Evolutionary conservation across 2,329 filamentous ascomycete genomes (phyloP), one percentile per base, ranked within the genome.

Genomic region (Fusarium agapanthi): DNA sequence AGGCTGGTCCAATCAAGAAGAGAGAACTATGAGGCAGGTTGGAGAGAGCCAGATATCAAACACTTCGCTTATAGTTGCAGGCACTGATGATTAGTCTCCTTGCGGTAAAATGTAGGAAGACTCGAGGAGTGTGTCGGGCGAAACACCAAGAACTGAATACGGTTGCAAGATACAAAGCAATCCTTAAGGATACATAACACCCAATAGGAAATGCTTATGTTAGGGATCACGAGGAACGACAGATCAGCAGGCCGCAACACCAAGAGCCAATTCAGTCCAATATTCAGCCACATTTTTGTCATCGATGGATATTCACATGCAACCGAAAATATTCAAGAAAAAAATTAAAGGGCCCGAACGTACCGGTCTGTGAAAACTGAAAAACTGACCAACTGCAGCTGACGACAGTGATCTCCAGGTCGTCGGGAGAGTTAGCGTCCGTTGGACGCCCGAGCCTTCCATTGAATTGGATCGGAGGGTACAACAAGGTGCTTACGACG

Each of bases 231-330:
- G 53, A 51, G 66, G 55, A 58, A 60, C 55, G 50, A 40, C 16
- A 35, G 40, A 45, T 59, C 65, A 65, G 41, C 38, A 57, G 43
- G 41, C 22, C 24, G 24, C 34, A 18, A n/a, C 20, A 54, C 50
- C 50, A 54, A 30, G 50, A 38, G 45, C 24, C 26, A 22, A 20
- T 35, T 37, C 26, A 38, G 35, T 34, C 30, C n/a, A 47, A 47
- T 47, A 28, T 65, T 56, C 57, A 71, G 57, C 62, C 38, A 67
- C 59, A 54, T 18, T 45, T 54, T 44, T 54, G 41, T 41, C 37
- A 47, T 38, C 54, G 47, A 44, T 34, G 45, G n/a, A 57, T 56
- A 70, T 77, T 77, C 75, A 77, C 75, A 77, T 77, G 75, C 66
- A 76, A 77, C 75, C 75, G 75, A 76, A 70, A 35, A 51, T 32